Evolutionary conservation across 2,329 filamentous ascomycete species (phyloP).

Genomic region (Waltergamsia citrina): DNA sequence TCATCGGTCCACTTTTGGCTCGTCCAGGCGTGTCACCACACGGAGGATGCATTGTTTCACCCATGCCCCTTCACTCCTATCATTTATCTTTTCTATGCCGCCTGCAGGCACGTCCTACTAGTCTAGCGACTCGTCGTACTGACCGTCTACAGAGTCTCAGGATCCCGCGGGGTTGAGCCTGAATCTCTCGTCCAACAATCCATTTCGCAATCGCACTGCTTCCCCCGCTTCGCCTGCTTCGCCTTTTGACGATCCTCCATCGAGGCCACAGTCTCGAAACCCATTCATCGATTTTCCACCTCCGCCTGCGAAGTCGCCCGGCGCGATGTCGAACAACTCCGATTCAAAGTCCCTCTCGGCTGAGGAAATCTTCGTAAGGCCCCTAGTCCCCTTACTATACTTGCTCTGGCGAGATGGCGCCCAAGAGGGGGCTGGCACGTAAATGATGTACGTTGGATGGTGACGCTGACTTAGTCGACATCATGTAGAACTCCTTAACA

Average conservation of each 20-base stretch:
- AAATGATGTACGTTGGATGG: too few relatives aligned
- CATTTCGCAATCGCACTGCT: constrained; percentile 63
- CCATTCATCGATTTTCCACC: constrained; percentile 59
- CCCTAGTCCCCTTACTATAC: too few relatives aligned
- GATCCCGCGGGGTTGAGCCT: constrained; percentile 38
- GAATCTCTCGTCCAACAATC: constrained; percentile 74
- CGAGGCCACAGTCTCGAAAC: constrained; percentile 60
- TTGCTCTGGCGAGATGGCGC: not conserved
- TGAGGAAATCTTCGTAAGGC: constrained; percentile 70
- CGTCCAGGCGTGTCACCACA: constrained; percentile 4
- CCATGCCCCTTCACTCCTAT: not conserved
- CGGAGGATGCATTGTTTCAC: constrained; percentile 7
- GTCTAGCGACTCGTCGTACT: too few relatives aligned
- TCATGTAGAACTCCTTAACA: constrained; percentile 53
- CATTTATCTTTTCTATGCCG: not conserved
- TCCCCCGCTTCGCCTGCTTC: constrained; percentile 47
- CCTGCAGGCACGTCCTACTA: not conserved
- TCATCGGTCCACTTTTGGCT: constrained; percentile 2
- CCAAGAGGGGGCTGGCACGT: too few relatives aligned
- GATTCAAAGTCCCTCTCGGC: constrained; percentile 41
- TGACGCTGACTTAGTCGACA: constrained; percentile 2
- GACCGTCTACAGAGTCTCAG: constrained; percentile 3
- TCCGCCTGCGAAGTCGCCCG: constrained; percentile 28
- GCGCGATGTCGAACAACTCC: constrained; percentile 39
- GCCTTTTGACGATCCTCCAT: constrained; percentile 49